Evolutionary conservation across 2,329 filamentous ascomycete species (phyloP), one percentile per base, ranked within the genome.

Genomic region (Diaporthe nobilis): DNA sequence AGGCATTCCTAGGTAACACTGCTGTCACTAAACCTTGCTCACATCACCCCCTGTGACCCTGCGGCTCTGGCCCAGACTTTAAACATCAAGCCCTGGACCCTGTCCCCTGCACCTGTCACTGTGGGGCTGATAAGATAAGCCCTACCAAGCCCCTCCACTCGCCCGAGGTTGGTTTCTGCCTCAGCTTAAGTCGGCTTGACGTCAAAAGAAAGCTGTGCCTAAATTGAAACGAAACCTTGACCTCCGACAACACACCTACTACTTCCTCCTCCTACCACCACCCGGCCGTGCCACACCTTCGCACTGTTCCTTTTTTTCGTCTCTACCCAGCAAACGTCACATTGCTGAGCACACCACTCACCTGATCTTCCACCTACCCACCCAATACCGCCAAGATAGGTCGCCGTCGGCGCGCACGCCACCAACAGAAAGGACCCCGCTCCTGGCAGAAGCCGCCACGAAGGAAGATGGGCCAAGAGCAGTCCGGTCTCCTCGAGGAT

Each of bases 381-480:
- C 47, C 10, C 15, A 39, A 49, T 61, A 76, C 75, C 81, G 81
- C 79, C 81, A 85, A 79, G 75, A 86, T 86, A 85, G 84, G 84
- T 80, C 83, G 84, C 77, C 81, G 82, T 80, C 83, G 81, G 75
- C 83, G 82, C 76, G 79, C 83, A 73, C 82, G 82, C 63, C 81
- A 85, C 74, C 80, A 84, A 78, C 80, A 82, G 70, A 81, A 81
- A 82, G 76, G 74, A 42, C 71, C 75, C 44, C 72, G 70, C 55
- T 47, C 76, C 53, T 72, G 67, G 71, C 63, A 73, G 37, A 76
- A 70, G 80, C 82, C 53, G n/a, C 55, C 73, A 3, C 67, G 73
- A 61, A 70, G 79, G 80, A 94, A 86, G 74, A 98, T 98, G 96
- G 96, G 96, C 76, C 95, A 98, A 84, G 95, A 98, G 82, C 89